These are phyloP conservation scores for Vachellia pachyceras DNA, from an alignment of 306 rosid species.

Conservation along the genomic window DNA sequence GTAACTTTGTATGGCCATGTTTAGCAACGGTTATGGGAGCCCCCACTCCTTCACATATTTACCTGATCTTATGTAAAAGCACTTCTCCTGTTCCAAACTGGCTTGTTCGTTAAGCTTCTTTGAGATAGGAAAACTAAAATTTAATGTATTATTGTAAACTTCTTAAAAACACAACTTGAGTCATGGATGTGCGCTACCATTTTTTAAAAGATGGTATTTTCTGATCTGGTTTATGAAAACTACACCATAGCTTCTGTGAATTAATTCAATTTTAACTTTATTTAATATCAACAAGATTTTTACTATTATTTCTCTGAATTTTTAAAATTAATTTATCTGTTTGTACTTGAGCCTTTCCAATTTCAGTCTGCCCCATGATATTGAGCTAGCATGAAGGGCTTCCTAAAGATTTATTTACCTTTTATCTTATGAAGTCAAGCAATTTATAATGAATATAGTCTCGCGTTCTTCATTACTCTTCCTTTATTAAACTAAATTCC, in stretches of 20 bases:
- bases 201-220: constrained; percentile 12
- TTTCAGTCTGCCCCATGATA: constrained; percentile 6
- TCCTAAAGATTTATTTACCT: constrained; percentile 9
- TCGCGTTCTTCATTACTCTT: constrained; percentile 24
- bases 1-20: background rate
- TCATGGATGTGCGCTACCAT: constrained; percentile 6
- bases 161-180: constrained; percentile 13
- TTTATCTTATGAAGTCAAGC: constrained; percentile 15
- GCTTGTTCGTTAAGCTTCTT: background rate
- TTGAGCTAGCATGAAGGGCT: constrained; percentile 6
- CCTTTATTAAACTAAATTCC: background rate
- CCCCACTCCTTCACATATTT: no score
- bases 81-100: no score
- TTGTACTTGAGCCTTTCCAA: background rate
- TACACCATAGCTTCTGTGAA: background rate
- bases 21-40: no score
- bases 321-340: background rate
- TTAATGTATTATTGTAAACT: background rate
- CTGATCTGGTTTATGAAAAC: constrained; percentile 8
- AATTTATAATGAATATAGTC: constrained; percentile 11
- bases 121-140: background rate
- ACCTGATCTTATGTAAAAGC: no score
- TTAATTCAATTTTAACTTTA: constrained; percentile 4
- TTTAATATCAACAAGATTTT: background rate
- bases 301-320: background rate